Base-by-base conservation (phyloP, 148 eudicot genomes). In the Amaranthus hypochondriacus region DNA sequence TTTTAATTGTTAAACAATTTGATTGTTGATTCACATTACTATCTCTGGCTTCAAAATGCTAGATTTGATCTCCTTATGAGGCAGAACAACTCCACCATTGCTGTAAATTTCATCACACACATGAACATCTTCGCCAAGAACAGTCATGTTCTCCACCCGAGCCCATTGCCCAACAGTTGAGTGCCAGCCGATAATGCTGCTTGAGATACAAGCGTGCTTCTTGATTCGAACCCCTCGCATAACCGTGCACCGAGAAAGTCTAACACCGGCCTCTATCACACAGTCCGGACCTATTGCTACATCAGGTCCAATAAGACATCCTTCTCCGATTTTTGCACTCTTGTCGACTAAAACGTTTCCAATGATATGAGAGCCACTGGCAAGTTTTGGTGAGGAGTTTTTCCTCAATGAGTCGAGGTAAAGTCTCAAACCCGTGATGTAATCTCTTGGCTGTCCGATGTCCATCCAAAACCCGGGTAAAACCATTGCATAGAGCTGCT, bases 391-490 rank as follows among this genome's bases (percentile, higher is more conserved):
- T 6, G 96, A 75, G 0, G 86, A 79, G 5, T 77, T 87, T 81
- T 92, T 90, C 76, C 86, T 87, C 81, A 90, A 82, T 57, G 98
- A 95, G 60, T 86, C 88, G 0, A 95, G 82, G 86, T 95, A 92
- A 68, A 92, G 90, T 66, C 93, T 86, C 44, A 94, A 84, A 75
- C 98, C 98, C 0, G 96, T 84, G 68, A 92, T 95, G 83, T 92
- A 92, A 67, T 95, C 98, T 75, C 83, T 85, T 47, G 98, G 98
- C 67, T 92, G 96, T 10, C 98, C 98, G 67, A 95, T 87, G 84
- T 95, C 98, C 98, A 95, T 95, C 98, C 96, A 92, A 68, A 95
- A 95, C 15, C 98, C 97, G 0, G 98, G 92, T 12, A 95, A 73
- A 54, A 92, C 90, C 97, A 93, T 91, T 2, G 97, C 98, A 56